phyloP scores from a whole-genome alignment of 345 rosid genomes.

The Heritiera fomes region DNA sequence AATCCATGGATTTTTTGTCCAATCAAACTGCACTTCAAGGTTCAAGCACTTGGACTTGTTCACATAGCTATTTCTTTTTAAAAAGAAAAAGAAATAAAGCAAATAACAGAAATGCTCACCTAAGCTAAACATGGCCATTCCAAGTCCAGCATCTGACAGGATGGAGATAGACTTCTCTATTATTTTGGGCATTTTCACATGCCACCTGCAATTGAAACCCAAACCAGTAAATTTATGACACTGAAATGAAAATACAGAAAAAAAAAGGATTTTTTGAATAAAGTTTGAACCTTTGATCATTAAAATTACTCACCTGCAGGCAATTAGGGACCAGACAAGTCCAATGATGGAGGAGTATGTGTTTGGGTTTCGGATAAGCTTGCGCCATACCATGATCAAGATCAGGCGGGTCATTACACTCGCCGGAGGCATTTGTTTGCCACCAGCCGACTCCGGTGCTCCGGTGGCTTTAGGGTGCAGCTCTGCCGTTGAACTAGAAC shows the following conservation, averaged over 20 bases:
- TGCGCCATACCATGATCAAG: constrained; percentile 96
- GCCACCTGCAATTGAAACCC: constrained; percentile 61
- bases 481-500: constrained; percentile 65
- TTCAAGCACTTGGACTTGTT: too few species aligned
- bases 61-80: background rate
- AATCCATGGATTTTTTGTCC: background rate
- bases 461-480: constrained; percentile 49
- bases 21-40: too few species aligned
- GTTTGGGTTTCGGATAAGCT: constrained; percentile 93
- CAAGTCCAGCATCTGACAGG: constrained; percentile 97
- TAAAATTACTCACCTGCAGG: constrained; percentile 57
- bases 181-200: constrained; percentile 84
- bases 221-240: constrained; percentile 6
- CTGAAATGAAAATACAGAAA: background rate
- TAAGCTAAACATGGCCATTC: constrained; percentile 99
- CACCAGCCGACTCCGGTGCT: constrained; percentile 33
- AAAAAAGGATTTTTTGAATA: background rate
- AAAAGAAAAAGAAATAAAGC: background rate
- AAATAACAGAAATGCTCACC: constrained; percentile 45
- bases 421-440: constrained; percentile 78
- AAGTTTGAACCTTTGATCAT: background rate
- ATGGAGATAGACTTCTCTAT: constrained; percentile 77
- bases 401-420: constrained; percentile 95
- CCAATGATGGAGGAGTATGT: constrained; percentile 94
- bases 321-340: constrained; percentile 80